These are phyloP conservation scores for Tylopilus sp. DNA, from an alignment of 1,284 basidiomycete species.

Conservation along the genomic window DNA sequence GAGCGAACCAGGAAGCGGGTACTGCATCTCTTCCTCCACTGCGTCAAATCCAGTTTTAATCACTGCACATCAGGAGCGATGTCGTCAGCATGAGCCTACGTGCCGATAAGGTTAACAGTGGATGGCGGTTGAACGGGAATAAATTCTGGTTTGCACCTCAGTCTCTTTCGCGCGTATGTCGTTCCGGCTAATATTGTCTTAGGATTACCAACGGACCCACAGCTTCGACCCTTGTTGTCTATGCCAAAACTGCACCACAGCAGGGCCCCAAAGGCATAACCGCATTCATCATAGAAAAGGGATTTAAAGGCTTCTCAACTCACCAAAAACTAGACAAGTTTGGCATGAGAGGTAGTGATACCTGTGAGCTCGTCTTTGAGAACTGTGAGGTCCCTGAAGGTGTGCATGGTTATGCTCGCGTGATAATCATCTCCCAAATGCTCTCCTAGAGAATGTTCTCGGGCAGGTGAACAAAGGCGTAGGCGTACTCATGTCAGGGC, in stretches of 20 bases:
- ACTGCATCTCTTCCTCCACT: neutral
- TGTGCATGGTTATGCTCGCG: constrained; percentile 30
- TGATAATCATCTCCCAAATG: neutral
- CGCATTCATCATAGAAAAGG: constrained; percentile 86
- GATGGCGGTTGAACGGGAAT: constrained; percentile 82
- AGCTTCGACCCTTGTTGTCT: constrained; percentile 88
- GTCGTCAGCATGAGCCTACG: constrained; percentile 88
- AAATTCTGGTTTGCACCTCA: constrained; percentile 80
- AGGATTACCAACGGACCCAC: constrained; percentile 96
- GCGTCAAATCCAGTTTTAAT: constrained; percentile 2
- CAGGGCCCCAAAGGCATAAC: constrained; percentile 88
- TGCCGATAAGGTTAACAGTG: constrained; percentile 74
- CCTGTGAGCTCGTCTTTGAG: constrained; percentile 92
- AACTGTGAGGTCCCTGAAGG: constrained; percentile 85
- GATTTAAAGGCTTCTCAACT: constrained; percentile 82
- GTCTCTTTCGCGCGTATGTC: neutral
- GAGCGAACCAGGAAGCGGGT: constrained; percentile 87
- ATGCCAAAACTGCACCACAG: constrained; percentile 84
- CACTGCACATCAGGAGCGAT: constrained; percentile 54
- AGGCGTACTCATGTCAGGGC: constrained; percentile 88
- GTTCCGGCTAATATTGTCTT: constrained; percentile 1
- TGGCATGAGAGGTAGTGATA: constrained; percentile 95
- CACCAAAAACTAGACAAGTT: constrained; percentile 93
- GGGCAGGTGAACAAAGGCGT: constrained; percentile 80
- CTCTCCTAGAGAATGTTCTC: constrained; percentile 72